Conservation (phyloP, 208 protist species). For the Acanthamoeba triangularis region DNA sequence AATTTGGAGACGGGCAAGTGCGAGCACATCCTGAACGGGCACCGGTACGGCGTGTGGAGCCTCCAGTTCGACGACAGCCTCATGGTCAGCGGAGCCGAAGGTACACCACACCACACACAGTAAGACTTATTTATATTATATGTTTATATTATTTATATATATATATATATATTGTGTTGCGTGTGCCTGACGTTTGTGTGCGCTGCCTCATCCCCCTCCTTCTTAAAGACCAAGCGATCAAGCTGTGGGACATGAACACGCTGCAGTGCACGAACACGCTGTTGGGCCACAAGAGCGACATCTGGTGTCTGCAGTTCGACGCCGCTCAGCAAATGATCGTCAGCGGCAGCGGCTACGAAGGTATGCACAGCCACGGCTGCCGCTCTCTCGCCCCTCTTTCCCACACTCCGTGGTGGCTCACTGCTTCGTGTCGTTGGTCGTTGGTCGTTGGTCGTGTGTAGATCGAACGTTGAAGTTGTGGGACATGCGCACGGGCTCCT, state of each 20-base stretch:
- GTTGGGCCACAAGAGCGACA: slow-evolving; percentile 50
- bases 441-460: background rate
- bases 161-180: background rate
- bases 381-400: background rate
- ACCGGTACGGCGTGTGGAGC: slow-evolving; percentile 53
- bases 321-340: slow-evolving; percentile 20
- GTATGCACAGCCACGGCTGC: background rate
- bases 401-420: background rate
- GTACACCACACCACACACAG: background rate
- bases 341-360: slow-evolving; percentile 58
- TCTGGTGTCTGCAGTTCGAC: slow-evolving; percentile 47
- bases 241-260: slow-evolving; percentile 54
- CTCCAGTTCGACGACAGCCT: slow-evolving; percentile 35
- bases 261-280: slow-evolving; percentile 33
- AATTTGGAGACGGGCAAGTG: slow-evolving; percentile 47
- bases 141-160: background rate
- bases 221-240: background rate
- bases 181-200: background rate
- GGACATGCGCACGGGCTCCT: slow-evolving; percentile 39
- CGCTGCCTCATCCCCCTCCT: background rate
- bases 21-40: slow-evolving; percentile 6
- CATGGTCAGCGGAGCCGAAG: slow-evolving; percentile 40
- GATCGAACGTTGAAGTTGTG: slow-evolving; percentile 66
- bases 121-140: background rate
- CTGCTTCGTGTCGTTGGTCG: background rate